Conservation (phyloP, 2,329 filamentous ascomycete genomes). For the Tolypocladium ovalisporum region DNA sequence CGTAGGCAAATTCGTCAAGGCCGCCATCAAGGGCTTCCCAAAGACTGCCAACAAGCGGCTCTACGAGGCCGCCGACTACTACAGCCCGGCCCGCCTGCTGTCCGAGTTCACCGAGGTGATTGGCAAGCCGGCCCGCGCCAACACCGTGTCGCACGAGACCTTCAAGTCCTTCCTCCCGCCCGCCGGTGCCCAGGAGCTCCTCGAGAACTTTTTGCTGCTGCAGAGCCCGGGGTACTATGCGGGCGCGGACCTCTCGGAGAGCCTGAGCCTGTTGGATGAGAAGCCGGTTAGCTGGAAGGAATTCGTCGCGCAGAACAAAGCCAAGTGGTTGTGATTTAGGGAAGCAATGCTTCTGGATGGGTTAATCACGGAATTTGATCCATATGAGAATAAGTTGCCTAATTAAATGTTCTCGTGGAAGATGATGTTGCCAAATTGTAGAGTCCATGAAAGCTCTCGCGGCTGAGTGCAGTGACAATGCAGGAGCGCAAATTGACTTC, state of each 20-base stretch:
- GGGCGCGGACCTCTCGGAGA: slow-evolving; percentile 20
- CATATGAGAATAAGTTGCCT: slow-evolving; percentile 30
- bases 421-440: no score
- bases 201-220: slow-evolving; percentile 32
- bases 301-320: slow-evolving; percentile 20
- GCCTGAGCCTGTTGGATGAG: slow-evolving; percentile 20
- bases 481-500: no score
- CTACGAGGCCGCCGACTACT: slow-evolving; percentile 24
- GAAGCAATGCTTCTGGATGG: no score
- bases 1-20: slow-evolving; percentile 22
- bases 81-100: slow-evolving; percentile 19
- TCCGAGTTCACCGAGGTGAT: slow-evolving; percentile 22
- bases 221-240: slow-evolving; percentile 29
- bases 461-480: no score
- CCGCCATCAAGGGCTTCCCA: slow-evolving; percentile 19
- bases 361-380: neutral
- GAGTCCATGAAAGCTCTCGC: no score
- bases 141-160: slow-evolving; percentile 18
- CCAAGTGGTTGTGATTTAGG: slow-evolving; percentile 12
- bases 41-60: slow-evolving; percentile 19
- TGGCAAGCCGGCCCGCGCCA: slow-evolving; percentile 19
- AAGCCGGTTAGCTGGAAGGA: slow-evolving; percentile 26
- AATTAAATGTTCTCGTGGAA: slow-evolving; percentile 30
- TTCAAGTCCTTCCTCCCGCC: slow-evolving; percentile 24
- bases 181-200: slow-evolving; percentile 20